These are phyloP conservation scores for Aegilops umbellulata DNA, from an alignment of 176 grass and related monocot genomes.

Conservation along the genomic window DNA sequence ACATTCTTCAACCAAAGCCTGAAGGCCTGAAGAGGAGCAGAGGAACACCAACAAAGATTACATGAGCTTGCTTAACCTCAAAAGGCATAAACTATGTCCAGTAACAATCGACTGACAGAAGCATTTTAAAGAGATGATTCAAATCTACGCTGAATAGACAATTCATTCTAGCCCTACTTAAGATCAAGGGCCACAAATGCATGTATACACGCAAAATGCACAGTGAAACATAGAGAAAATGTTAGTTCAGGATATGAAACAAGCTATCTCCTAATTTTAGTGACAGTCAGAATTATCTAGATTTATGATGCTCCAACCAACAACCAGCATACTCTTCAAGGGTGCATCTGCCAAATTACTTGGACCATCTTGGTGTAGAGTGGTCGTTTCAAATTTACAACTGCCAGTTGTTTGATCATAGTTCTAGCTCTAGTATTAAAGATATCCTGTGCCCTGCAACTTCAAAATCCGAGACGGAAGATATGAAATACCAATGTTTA, in stretches of 20 bases:
- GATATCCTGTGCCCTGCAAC: background rate
- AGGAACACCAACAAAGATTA: background rate
- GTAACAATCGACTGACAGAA: background rate
- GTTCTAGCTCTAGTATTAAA: background rate
- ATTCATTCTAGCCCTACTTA: background rate
- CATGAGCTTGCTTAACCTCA: background rate
- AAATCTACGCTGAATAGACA: background rate
- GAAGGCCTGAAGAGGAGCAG: slow-evolving; percentile 54
- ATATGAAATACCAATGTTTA: background rate
- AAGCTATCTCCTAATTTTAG: background rate
- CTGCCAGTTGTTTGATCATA: background rate
- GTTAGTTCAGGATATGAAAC: background rate
- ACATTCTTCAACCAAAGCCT: slow-evolving; percentile 86
- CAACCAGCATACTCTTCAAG: too few species aligned
- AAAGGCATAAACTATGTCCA: background rate
- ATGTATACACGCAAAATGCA: background rate
- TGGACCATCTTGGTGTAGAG: background rate
- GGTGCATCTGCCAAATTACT: background rate
- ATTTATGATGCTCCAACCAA: background rate
- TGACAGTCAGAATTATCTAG: background rate
- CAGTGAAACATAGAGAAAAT: background rate
- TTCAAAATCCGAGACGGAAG: background rate
- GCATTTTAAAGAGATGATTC: background rate
- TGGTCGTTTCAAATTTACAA: background rate
- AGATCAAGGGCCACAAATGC: background rate